phyloP scores from a whole-genome alignment of 2,329 filamentous ascomycete genomes.

The Arthrobotrys musiformis region DNA sequence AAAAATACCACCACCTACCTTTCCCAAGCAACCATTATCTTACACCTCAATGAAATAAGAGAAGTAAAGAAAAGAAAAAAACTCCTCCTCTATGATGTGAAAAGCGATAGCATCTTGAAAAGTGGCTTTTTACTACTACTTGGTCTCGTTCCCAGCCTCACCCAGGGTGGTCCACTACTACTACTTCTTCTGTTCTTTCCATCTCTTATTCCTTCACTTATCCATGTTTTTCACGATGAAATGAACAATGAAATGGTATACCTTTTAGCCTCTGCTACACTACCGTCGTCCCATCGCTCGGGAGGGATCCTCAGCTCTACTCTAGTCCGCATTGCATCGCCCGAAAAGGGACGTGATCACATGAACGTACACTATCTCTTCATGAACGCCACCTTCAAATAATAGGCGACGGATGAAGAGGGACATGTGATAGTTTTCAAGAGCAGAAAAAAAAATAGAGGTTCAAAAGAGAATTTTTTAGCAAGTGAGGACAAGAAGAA shows the following conservation, averaged over 20 bases:
- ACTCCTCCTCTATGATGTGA: too few relatives aligned
- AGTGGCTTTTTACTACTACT: neutral
- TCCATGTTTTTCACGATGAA: neutral
- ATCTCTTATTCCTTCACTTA: neutral
- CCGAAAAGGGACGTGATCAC: neutral
- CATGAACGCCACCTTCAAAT: neutral
- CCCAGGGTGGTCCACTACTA: too few relatives aligned
- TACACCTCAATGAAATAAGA: neutral
- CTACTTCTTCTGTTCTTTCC: too few relatives aligned
- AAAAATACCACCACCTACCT: too few relatives aligned
- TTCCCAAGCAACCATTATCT: too few relatives aligned
- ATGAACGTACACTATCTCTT: neutral
- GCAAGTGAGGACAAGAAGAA: neutral
- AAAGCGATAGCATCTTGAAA: neutral
- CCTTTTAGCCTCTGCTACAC: neutral
- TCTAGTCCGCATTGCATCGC: too few relatives aligned
- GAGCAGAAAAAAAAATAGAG: too few relatives aligned
- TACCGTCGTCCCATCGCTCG: too few relatives aligned
- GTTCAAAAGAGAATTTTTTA: neutral
- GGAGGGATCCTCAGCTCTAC: too few relatives aligned
- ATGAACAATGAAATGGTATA: constrained; percentile 13
- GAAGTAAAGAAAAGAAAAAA: neutral
- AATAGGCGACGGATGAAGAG: neutral
- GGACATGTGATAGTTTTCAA: neutral
- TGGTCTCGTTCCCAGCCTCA: too few relatives aligned